A percentile compares a stretch with the other conserved stretches of the same genome.
Conservation (phyloP, 2,329 filamentous ascomycete species). For the Tolypocladium guangdongense region DNA sequence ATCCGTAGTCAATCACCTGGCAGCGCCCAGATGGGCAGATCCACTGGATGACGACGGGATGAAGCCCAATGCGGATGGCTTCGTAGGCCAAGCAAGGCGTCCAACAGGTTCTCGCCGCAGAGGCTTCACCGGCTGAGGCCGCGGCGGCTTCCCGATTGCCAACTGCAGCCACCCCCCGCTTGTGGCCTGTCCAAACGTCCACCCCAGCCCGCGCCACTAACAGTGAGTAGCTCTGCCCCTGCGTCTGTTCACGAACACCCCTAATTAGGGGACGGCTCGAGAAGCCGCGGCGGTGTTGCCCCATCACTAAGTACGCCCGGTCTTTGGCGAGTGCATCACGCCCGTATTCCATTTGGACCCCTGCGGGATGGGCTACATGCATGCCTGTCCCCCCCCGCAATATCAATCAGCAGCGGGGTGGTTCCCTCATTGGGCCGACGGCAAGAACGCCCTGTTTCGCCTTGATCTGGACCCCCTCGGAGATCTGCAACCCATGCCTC, state of each 20-base stretch:
- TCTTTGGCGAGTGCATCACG: neutral
- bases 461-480: neutral
- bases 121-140: neutral
- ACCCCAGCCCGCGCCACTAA: too few species aligned
- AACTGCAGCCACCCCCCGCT: neutral
- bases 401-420: neutral
- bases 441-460: neutral
- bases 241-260: too few species aligned
- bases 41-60: neutral
- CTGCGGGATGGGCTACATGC: neutral
- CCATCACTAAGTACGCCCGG: neutral
- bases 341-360: neutral
- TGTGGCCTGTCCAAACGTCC: neutral
- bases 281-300: too few species aligned
- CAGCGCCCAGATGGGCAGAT: neutral
- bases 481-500: neutral
- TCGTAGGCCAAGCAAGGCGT: too few species aligned
- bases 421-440: neutral
- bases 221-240: neutral
- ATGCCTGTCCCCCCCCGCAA: too few species aligned
- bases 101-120: neutral
- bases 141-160: neutral
- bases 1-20: too few species aligned
- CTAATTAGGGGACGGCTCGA: too few species aligned
- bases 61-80: neutral